Evolutionary conservation across 495 filamentous ascomycete genomes (phyloP).

Genomic region (Aspergillus asperescens): DNA sequence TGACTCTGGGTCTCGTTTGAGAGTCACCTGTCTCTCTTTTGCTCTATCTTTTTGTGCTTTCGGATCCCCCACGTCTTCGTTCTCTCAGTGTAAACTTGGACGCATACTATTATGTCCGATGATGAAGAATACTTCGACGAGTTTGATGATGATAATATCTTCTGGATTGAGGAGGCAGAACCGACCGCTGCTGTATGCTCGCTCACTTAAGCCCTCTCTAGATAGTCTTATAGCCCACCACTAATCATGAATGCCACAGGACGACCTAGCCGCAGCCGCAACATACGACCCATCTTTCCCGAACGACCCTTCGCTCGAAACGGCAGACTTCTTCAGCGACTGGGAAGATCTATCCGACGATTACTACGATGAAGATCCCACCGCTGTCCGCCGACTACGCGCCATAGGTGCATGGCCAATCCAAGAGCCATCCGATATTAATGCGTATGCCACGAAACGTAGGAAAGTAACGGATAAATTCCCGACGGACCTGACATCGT

Average conservation of each 20-base stretch:
- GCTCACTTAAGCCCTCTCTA: not conserved
- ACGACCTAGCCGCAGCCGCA: slow-evolving; percentile 44
- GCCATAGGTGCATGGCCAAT: slow-evolving; percentile 12
- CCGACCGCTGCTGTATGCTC: slow-evolving; percentile 40
- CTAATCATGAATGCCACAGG: slow-evolving; percentile 27
- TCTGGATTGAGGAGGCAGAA: slow-evolving; percentile 39
- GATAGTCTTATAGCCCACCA: not conserved
- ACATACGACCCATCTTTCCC: slow-evolving; percentile 39
- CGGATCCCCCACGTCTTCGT: not conserved
- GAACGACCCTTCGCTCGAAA: slow-evolving; percentile 39
- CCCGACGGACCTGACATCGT: slow-evolving; percentile 25
- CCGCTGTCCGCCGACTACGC: slow-evolving; percentile 21
- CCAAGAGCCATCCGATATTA: not conserved
- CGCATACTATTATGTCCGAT: slow-evolving; percentile 36
- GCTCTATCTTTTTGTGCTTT: not conserved
- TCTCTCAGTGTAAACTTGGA: not conserved
- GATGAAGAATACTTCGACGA: slow-evolving; percentile 48
- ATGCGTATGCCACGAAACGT: slow-evolving; percentile 4
- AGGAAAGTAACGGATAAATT: not conserved
- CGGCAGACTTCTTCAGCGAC: slow-evolving; percentile 43
- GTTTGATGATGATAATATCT: slow-evolving; percentile 40
- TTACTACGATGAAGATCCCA: slow-evolving; percentile 46
- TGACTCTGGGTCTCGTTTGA: slow-evolving; percentile 4
- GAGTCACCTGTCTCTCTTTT: not conserved
- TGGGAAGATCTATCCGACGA: slow-evolving; percentile 50